Percentiles rank a stretch among this genome's conserved stretches.
These are phyloP conservation scores for Basipetospora chlamydospora DNA, from an alignment of 2,329 filamentous ascomycete species.

Conservation along the genomic window DNA sequence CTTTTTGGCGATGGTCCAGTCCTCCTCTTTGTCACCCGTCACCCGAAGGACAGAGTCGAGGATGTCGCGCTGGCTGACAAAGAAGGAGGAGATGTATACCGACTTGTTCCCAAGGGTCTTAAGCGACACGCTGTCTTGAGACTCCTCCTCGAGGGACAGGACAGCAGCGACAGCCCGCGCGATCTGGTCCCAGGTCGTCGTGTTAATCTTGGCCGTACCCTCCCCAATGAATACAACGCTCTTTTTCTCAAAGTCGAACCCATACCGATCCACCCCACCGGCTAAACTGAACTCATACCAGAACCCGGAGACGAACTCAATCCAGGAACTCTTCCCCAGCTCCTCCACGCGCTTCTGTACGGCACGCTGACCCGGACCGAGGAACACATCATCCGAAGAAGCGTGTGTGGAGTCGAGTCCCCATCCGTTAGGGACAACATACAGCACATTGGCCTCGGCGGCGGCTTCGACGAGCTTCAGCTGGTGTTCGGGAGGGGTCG, in stretches of 20 bases:
- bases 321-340: slow-evolving; percentile 26
- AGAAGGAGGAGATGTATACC: slow-evolving; percentile 39
- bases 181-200: slow-evolving; percentile 39
- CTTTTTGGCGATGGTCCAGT: slow-evolving; percentile 43
- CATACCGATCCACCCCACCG: slow-evolving; percentile 22
- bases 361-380: slow-evolving; percentile 12
- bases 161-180: slow-evolving; percentile 35
- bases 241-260: slow-evolving; percentile 31
- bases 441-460: slow-evolving; percentile 36
- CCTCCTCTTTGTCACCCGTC: slow-evolving; percentile 35
- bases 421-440: slow-evolving; percentile 40
- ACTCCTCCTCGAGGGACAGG: slow-evolving; percentile 28
- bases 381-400: slow-evolving; percentile 18
- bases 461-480: slow-evolving; percentile 38
- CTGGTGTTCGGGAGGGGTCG: slow-evolving; percentile 29
- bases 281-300: slow-evolving; percentile 41
- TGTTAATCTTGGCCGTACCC: slow-evolving; percentile 33
- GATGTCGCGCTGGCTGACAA: slow-evolving; percentile 46
- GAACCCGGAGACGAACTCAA: slow-evolving; percentile 37
- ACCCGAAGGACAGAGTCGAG: slow-evolving; percentile 44
- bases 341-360: slow-evolving; percentile 23
- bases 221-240: slow-evolving; percentile 36
- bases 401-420: slow-evolving; percentile 24
- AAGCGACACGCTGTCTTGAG: slow-evolving; percentile 20
- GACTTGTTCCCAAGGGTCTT: slow-evolving; percentile 28